phyloP scores from a whole-genome alignment of 2,329 filamentous ascomycete genomes.

The Orbilia blumenaviensis region DNA sequence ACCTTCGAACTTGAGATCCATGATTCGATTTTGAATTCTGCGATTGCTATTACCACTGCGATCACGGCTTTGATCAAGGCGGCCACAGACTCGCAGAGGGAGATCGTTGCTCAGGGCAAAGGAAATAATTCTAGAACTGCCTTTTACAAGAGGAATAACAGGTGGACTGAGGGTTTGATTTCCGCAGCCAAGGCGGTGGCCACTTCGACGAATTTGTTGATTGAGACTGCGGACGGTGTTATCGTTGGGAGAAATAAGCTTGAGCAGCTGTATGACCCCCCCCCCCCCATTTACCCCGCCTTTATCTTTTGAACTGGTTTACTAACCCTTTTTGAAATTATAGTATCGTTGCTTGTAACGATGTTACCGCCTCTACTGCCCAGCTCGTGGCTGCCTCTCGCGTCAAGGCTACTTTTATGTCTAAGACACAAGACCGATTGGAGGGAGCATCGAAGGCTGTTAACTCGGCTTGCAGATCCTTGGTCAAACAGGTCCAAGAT shows the following conservation, averaged over 20 bases:
- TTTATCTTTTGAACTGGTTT: background rate
- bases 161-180: slow-evolving; percentile 97
- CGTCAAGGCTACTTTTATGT: slow-evolving; percentile 98
- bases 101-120: slow-evolving; percentile 88
- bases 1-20: slow-evolving; percentile 97
- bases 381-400: slow-evolving; percentile 94
- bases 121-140: slow-evolving; percentile 87
- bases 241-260: slow-evolving; percentile 90
- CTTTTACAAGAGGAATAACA: slow-evolving; percentile 99
- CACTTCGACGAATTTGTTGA: slow-evolving; percentile 89
- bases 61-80: slow-evolving; percentile 95
- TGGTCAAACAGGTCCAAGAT: slow-evolving; percentile 91
- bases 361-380: slow-evolving; percentile 93
- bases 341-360: slow-evolving; percentile 90
- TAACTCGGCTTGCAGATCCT: slow-evolving; percentile 81
- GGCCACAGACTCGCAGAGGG: slow-evolving; percentile 88
- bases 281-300: background rate
- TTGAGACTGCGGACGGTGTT: slow-evolving; percentile 97
- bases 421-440: slow-evolving; percentile 90
- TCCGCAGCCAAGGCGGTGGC: slow-evolving; percentile 97
- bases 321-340: background rate
- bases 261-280: slow-evolving; percentile 74
- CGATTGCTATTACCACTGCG: slow-evolving; percentile 89
- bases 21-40: slow-evolving; percentile 92
- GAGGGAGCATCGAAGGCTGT: slow-evolving; percentile 94